A percentile compares a stretch with the other conserved stretches of the same genome.
phyloP scores from a whole-genome alignment of 768 basidiomycete genomes.

The Mycena kentingensis region DNA sequence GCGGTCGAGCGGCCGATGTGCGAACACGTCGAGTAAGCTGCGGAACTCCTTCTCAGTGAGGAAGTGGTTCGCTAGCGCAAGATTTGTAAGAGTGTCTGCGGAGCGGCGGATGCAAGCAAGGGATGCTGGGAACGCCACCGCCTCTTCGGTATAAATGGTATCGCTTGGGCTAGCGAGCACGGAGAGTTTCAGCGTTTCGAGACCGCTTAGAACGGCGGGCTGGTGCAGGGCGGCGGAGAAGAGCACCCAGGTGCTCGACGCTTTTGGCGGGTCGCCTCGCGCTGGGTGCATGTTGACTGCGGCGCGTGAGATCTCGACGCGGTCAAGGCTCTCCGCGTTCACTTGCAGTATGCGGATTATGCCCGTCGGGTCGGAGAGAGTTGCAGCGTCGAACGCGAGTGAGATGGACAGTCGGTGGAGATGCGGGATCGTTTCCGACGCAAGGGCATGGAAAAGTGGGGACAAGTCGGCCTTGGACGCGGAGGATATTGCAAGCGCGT shows the following conservation, averaged over 20 bases:
- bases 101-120: conserved; percentile 27
- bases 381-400: no score
- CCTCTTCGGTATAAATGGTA: no score
- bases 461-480: no score
- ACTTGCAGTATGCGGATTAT: conserved; percentile 3
- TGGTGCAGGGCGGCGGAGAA: conserved; percentile 3
- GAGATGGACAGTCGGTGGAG: neutral
- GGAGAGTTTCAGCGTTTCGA: conserved; percentile 8
- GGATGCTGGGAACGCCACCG: conserved; percentile 27
- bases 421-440: no score
- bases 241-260: conserved; percentile 12
- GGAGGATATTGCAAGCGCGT: no score
- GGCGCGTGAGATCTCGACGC: conserved; percentile 11
- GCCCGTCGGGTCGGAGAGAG: conserved; percentile 3
- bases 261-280: neutral
- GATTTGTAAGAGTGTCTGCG: conserved; percentile 27
- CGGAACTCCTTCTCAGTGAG: conserved; percentile 27
- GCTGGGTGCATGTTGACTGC: neutral
- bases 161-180: no score
- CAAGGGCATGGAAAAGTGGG: no score
- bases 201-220: neutral
- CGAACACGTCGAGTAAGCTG: conserved; percentile 27
- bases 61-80: conserved; percentile 28
- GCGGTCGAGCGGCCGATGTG: conserved; percentile 21
- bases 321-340: conserved; percentile 2